phyloP scores from a whole-genome alignment of 345 rosid genomes.

The Viola odorata region DNA sequence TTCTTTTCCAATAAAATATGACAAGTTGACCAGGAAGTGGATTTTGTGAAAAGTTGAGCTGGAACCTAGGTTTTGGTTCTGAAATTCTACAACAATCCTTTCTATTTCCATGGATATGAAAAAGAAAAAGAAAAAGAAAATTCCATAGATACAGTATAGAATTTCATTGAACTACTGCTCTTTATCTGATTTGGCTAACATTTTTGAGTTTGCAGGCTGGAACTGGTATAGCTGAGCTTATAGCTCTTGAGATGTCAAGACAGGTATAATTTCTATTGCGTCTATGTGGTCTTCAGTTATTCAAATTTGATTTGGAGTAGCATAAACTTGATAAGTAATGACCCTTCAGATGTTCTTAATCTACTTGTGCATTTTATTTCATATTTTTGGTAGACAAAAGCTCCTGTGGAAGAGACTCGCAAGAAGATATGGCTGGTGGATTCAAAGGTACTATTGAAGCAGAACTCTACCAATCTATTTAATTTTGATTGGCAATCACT shows the following conservation, averaged over 20 bases:
- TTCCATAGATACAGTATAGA: neutral
- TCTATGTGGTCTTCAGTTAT: neutral
- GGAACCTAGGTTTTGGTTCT: too few relatives aligned
- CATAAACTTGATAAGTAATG: neutral
- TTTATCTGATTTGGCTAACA: neutral
- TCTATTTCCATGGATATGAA: too few relatives aligned
- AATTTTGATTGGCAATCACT: neutral
- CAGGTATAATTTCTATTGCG: slow-evolving; percentile 40
- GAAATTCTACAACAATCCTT: too few relatives aligned
- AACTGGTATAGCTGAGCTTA: slow-evolving; percentile 95
- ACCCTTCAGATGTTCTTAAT: slow-evolving; percentile 24
- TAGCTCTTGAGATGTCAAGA: slow-evolving; percentile 85
- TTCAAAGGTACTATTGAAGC: slow-evolving; percentile 53
- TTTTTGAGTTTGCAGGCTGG: slow-evolving; percentile 66
- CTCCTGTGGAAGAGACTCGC: slow-evolving; percentile 67
- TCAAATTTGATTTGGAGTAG: neutral
- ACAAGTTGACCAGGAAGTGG: too few relatives aligned
- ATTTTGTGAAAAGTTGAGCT: too few relatives aligned
- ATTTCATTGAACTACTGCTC: neutral
- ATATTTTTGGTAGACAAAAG: slow-evolving; percentile 33
- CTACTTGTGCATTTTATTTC: neutral
- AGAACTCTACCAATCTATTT: neutral
- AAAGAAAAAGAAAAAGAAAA: too few relatives aligned
- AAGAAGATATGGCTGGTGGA: slow-evolving; percentile 93
- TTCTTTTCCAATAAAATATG: neutral